Conservation (phyloP, 495 filamentous ascomycete species). For the Parmelia sp. region DNA sequence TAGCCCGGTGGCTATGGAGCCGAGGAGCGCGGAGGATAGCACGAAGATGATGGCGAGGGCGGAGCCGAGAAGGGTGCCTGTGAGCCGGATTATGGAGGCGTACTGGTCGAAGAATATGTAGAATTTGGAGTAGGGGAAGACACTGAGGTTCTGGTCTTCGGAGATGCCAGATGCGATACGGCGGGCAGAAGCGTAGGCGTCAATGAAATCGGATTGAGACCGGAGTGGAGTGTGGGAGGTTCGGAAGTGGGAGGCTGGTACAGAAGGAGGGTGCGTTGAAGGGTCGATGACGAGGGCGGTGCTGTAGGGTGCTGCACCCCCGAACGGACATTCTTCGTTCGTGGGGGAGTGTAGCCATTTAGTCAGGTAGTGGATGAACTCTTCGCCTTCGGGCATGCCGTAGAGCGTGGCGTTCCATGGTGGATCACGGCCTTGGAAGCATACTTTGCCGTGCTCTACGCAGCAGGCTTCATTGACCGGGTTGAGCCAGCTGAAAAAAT, state of each 20-base stretch:
- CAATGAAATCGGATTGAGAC: conserved; percentile 90
- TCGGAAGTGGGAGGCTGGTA: conserved; percentile 78
- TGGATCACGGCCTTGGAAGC: conserved; percentile 69
- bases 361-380: conserved; percentile 78
- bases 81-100: conserved; percentile 70
- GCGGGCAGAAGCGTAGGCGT: conserved; percentile 79
- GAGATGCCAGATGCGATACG: conserved; percentile 75
- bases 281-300: conserved; percentile 75
- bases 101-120: conserved; percentile 99
- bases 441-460: conserved; percentile 55
- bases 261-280: conserved; percentile 34
- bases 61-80: conserved; percentile 69
- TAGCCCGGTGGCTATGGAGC: conserved; percentile 72
- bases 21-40: conserved; percentile 70
- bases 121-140: conserved; percentile 94
- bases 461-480: conserved; percentile 79
- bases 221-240: conserved; percentile 78
- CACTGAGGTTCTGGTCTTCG: conserved; percentile 57
- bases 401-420: conserved; percentile 79
- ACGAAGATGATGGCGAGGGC: conserved; percentile 78
- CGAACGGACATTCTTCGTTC: conserved; percentile 74
- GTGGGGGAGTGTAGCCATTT: conserved; percentile 80
- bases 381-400: conserved; percentile 87
- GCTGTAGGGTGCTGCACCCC: conserved; percentile 80
- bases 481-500: conserved; percentile 93